Percentiles rank a stretch among this genome's conserved stretches.
Conservation (phyloP, 2,329 filamentous ascomycete species). For the Ceratocystiopsis minuta region DNA sequence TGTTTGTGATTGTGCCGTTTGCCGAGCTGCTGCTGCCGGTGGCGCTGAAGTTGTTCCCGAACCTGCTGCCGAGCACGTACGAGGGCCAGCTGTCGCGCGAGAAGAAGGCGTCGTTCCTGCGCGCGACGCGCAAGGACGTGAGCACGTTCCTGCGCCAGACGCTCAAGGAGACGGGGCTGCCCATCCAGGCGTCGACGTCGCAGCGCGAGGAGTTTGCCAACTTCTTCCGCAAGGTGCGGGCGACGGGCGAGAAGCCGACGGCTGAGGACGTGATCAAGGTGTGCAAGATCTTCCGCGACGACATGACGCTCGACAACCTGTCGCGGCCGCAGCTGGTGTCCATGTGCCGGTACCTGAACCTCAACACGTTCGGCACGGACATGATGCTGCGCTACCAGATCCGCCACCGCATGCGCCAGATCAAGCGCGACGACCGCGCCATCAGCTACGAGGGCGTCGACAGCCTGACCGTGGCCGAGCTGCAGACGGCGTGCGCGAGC, state of each 20-base stretch:
- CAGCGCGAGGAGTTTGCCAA: slow-evolving; percentile 88
- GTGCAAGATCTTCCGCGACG: slow-evolving; percentile 97
- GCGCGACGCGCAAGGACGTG: slow-evolving; percentile 82
- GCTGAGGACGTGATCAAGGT: slow-evolving; percentile 91
- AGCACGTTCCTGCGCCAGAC: slow-evolving; percentile 79
- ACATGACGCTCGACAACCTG: slow-evolving; percentile 90
- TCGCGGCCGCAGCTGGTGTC: slow-evolving; percentile 89
- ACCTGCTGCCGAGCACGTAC: slow-evolving; percentile 91
- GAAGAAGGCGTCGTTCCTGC: slow-evolving; percentile 62
- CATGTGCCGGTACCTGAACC: slow-evolving; percentile 96
- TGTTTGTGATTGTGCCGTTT: slow-evolving; percentile 93
- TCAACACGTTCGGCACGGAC: slow-evolving; percentile 93
- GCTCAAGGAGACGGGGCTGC: slow-evolving; percentile 80
- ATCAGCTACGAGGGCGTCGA: slow-evolving; percentile 91
- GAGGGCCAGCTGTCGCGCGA: slow-evolving; percentile 85
- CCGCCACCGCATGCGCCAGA: slow-evolving; percentile 94
- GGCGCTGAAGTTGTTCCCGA: slow-evolving; percentile 88
- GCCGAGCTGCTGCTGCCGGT: slow-evolving; percentile 84
- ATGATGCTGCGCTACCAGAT: slow-evolving; percentile 96
- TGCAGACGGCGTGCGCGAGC: slow-evolving; percentile 81
- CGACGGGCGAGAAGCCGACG: slow-evolving; percentile 78
- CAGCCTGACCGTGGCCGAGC: slow-evolving; percentile 76
- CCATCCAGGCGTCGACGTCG: slow-evolving; percentile 64
- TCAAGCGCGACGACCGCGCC: slow-evolving; percentile 91
- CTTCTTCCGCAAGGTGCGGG: slow-evolving; percentile 91